These are phyloP conservation scores for Xanthoconium separans DNA, from an alignment of 1,284 basidiomycete genomes.

Conservation along the genomic window DNA sequence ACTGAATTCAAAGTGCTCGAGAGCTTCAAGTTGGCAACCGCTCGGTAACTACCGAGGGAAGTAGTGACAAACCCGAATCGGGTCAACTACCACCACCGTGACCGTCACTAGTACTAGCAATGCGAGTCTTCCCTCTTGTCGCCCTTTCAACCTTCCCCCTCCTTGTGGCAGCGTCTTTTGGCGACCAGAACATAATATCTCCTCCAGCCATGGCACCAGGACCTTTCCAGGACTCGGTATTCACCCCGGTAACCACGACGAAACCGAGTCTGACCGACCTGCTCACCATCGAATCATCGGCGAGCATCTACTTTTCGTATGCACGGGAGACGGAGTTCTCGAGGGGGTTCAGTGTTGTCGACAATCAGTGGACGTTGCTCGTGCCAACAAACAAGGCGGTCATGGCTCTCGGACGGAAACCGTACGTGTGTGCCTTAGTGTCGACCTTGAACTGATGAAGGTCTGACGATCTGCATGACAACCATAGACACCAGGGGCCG, in stretches of 20 bases:
- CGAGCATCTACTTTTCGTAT: constrained; percentile 80
- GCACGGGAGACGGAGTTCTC: constrained; percentile 68
- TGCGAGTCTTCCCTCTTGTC: constrained; percentile 32
- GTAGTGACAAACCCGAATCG: neutral
- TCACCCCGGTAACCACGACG: constrained; percentile 17
- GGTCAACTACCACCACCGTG: neutral
- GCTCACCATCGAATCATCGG: constrained; percentile 67
- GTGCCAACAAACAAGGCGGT: constrained; percentile 80
- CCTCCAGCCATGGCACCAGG: constrained; percentile 10
- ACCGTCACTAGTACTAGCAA: constrained; percentile 7
- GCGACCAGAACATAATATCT: constrained; percentile 34
- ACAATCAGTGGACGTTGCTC: constrained; percentile 53
- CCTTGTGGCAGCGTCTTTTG: constrained; percentile 29
- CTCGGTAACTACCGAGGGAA: neutral
- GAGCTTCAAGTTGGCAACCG: neutral
- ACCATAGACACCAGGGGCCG: constrained; percentile 55
- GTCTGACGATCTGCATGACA: neutral
- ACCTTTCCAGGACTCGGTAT: constrained; percentile 7
- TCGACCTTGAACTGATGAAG: neutral
- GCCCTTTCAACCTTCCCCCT: constrained; percentile 33
- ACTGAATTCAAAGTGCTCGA: too few relatives aligned
- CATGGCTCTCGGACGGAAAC: constrained; percentile 72
- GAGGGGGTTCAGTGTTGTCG: constrained; percentile 42
- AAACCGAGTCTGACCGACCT: constrained; percentile 63
- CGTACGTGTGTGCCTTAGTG: constrained; percentile 46